Evolutionary conservation across 2,329 filamentous ascomycete genomes (phyloP), one percentile per base, ranked within the genome.

Genomic region (Gliomastix tumulicola): DNA sequence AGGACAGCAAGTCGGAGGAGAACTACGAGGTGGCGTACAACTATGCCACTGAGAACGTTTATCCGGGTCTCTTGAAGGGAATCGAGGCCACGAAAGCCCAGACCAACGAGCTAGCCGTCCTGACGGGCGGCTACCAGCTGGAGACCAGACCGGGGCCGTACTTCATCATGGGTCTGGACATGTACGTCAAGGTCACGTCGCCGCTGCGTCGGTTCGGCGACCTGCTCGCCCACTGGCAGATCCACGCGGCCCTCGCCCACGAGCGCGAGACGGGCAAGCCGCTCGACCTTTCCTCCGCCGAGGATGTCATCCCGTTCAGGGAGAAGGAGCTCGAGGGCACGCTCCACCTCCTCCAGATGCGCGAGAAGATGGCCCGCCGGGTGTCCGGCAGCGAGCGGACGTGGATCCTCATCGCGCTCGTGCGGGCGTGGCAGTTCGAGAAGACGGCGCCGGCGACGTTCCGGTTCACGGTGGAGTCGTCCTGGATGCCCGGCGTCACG

Each of bases 161-260:
- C 54, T 68, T 74, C 41, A 62, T 70, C 31, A 64, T 82, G 40
- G 80, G 79, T 15, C 50, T 73, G 3, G 66, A 76, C 37, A 71
- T 74, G 59, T 82, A 83, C 53, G 62, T 73, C 40, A 82, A 79
- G 45, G 71, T 71, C 27, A 84, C 80, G 7, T 80, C 74, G 34
- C 80, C 80, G 15, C 65, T 84, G n/a, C 75, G 80, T 22, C 71
- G 80, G 30, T 83, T 71, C 55, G 57, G 64, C 6, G 80, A 84
- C 53, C 58, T 84, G 32, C 51, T 84, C 21, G 68, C 74, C 3
- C 79, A 83, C 57, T 83, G 76, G 75, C 79, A 84, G 53, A 74
- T 84, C 42, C 71, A 81, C 48, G 71, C 70, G 3, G 69, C 74
- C 9, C 57, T 84, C 21, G 58, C 62, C 12, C 55, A 66, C 40